phyloP scores from a whole-genome alignment of 75 land plant species.

The Cunninghamia lanceolata region DNA sequence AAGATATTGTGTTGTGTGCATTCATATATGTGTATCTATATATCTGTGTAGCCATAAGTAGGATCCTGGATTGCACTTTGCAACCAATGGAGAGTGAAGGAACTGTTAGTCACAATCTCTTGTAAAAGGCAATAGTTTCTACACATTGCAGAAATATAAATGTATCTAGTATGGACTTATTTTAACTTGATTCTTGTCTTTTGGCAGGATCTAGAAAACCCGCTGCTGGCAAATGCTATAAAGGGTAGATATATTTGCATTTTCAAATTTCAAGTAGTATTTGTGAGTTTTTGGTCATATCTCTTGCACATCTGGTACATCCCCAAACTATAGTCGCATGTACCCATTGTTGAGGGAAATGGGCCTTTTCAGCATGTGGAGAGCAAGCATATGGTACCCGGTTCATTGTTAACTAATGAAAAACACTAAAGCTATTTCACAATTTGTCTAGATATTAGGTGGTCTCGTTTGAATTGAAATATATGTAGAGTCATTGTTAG shows the following conservation, averaged over 20 bases:
- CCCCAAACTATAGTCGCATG: not conserved
- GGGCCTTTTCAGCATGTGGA: not conserved
- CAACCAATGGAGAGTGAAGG: not conserved
- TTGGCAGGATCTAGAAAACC: constrained; percentile 52
- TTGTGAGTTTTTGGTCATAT: not conserved
- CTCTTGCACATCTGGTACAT: not conserved
- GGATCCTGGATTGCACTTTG: not conserved
- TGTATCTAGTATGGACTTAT: not conserved
- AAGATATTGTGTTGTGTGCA: not conserved
- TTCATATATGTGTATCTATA: not conserved
- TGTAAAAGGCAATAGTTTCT: not conserved
- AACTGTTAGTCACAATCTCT: not conserved
- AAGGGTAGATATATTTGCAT: constrained; percentile 34
- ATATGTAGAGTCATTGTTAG: not conserved
- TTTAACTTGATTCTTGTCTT: not conserved
- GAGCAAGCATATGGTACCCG: not conserved
- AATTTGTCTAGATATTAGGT: not conserved
- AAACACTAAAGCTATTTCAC: not conserved
- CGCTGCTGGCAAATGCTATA: constrained; percentile 52
- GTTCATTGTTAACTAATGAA: not conserved
- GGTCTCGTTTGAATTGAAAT: not conserved
- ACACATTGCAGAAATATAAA: not conserved
- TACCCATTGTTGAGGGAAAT: not conserved
- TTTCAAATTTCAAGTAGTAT: not conserved
- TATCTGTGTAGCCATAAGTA: not conserved